A percentile compares a stretch with the other conserved stretches of the same genome.
Evolutionary conservation across 2,329 filamentous ascomycete genomes (phyloP).

Genomic region (Fusarium liriodendri): DNA sequence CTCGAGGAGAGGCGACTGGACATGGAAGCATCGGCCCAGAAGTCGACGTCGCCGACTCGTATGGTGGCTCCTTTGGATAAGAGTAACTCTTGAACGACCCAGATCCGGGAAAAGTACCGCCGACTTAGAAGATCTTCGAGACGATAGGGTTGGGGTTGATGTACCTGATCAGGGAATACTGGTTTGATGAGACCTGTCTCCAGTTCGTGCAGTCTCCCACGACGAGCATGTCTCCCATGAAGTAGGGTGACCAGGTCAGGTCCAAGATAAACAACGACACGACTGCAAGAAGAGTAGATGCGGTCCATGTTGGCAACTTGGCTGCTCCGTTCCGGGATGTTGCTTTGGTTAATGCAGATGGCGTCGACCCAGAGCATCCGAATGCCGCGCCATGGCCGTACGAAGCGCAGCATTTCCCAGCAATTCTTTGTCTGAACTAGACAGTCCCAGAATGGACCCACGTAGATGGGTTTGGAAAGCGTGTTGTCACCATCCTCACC

Average conservation of each 20-base stretch:
- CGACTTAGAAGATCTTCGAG: background rate
- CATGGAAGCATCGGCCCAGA: background rate
- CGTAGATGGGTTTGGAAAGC: background rate
- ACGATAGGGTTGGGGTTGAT: background rate
- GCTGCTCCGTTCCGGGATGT: background rate
- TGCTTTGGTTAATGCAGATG: background rate
- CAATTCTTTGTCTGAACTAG: background rate
- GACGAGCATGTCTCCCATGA: background rate
- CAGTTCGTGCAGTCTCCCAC: background rate
- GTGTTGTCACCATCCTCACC: background rate
- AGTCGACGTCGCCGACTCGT: background rate
- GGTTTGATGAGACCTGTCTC: background rate
- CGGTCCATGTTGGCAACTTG: background rate
- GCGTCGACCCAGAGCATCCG: slow-evolving; percentile 5
- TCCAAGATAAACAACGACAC: background rate
- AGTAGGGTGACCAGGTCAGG: background rate
- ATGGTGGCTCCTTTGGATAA: background rate
- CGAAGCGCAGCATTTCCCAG: background rate
- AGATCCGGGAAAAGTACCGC: background rate
- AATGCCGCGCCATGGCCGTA: background rate
- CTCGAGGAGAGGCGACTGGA: background rate
- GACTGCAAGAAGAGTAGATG: background rate
- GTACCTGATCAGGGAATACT: background rate
- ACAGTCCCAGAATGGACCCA: background rate
- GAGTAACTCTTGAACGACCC: background rate